phyloP scores from a whole-genome alignment of 352 stramenopile genomes.

The Phytophthora syringae region DNA sequence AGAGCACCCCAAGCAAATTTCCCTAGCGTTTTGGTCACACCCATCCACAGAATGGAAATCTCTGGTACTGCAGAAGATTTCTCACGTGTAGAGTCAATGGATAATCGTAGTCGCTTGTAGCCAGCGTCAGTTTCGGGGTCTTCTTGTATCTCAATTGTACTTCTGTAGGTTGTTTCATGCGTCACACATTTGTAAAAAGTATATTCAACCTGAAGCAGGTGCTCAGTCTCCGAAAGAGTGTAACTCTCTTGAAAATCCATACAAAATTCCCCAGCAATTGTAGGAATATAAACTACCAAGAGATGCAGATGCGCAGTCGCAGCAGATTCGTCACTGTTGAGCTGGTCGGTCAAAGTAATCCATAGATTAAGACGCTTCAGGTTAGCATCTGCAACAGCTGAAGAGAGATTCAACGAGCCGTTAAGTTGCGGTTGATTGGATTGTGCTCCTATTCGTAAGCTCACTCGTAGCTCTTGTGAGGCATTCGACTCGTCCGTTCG shows the following conservation, averaged over 20 bases:
- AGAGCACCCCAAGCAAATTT: slow-evolving; percentile 36
- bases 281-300: slow-evolving; percentile 26
- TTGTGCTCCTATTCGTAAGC: slow-evolving; percentile 18
- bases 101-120: slow-evolving; percentile 13
- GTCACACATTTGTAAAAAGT: slow-evolving; percentile 36
- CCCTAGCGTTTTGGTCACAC: slow-evolving; percentile 28
- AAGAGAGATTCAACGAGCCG: slow-evolving; percentile 13
- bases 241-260: slow-evolving; percentile 26
- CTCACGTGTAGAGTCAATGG: slow-evolving; percentile 14
- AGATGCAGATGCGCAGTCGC: slow-evolving; percentile 25
- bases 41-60: slow-evolving; percentile 33
- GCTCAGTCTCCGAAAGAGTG: slow-evolving; percentile 22
- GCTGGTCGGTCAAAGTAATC: slow-evolving; percentile 8
- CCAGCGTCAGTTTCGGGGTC: neutral
- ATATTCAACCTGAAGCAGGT: slow-evolving; percentile 15
- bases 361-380: slow-evolving; percentile 19
- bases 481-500: neutral
- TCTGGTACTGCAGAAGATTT: slow-evolving; percentile 2
- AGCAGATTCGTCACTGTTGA: neutral
- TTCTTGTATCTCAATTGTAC: neutral
- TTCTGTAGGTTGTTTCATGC: slow-evolving; percentile 8
- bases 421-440: slow-evolving; percentile 5
- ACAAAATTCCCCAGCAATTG: slow-evolving; percentile 16
- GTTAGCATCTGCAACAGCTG: slow-evolving; percentile 14
- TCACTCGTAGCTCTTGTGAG: slow-evolving; percentile 12